These are phyloP conservation scores for Cynara cardunculus DNA, from an alignment of 129 eudicot species.

Conservation along the genomic window DNA sequence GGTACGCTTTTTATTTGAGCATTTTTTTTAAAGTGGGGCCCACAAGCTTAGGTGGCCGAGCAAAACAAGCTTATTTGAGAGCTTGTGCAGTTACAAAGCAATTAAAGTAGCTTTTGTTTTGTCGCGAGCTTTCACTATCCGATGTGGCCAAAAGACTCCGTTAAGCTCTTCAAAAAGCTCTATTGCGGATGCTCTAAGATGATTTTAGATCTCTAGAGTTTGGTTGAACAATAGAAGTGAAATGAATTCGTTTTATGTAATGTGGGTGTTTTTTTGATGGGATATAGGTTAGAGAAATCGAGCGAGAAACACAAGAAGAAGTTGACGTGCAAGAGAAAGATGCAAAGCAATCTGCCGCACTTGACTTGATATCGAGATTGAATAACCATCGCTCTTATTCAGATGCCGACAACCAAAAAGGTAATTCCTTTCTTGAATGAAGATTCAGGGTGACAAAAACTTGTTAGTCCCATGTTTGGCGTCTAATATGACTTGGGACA, in stretches of 20 bases:
- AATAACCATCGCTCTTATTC: conserved; percentile 56
- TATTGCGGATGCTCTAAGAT: not conserved
- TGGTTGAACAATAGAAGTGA: not conserved
- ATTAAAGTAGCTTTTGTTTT: not conserved
- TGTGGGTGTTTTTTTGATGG: conserved; percentile 17
- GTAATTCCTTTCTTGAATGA: conserved; percentile 27
- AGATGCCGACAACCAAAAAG: conserved; percentile 68
- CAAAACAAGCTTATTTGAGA: not conserved
- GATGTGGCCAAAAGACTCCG: not conserved
- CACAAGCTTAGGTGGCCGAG: not conserved
- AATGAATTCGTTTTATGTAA: not conserved
- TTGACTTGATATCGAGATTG: conserved; percentile 67
- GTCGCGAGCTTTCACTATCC: not conserved
- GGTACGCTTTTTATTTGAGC: not conserved
- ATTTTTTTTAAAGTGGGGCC: not conserved
- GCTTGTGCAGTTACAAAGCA: not conserved
- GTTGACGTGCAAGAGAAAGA: conserved; percentile 63
- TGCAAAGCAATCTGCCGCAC: conserved; percentile 74
- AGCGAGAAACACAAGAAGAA: conserved; percentile 52
- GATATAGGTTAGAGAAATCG: conserved; percentile 75
- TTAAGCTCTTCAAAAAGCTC: not conserved
- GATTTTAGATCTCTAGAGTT: not conserved
- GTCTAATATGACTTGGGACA: not conserved
- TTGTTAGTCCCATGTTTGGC: not conserved
- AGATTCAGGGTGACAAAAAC: not conserved